A percentile compares a stretch with the other conserved stretches of the same genome.
phyloP scores from a whole-genome alignment of 2,329 filamentous ascomycete species.

The Diplocarpon rosae region DNA sequence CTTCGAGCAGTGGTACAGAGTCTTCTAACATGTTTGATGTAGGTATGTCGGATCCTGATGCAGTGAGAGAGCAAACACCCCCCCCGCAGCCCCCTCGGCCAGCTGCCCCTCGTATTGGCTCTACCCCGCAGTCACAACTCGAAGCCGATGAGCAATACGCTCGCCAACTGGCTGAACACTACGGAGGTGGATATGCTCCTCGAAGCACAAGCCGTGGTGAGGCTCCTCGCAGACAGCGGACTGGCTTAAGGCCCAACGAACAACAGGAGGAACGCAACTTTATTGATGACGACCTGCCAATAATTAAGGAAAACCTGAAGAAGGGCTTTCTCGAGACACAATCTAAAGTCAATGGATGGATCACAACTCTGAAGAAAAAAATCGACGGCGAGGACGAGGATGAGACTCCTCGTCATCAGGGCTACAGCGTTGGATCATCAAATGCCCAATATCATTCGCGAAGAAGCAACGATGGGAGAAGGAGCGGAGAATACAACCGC shows the following conservation, averaged over 20 bases:
- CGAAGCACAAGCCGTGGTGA: constrained; percentile 31
- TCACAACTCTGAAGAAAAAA: constrained; percentile 82
- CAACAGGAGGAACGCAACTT: constrained; percentile 77
- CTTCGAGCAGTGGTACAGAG: background rate
- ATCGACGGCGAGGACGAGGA: constrained; percentile 81
- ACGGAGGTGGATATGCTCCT: constrained; percentile 47
- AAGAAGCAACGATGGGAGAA: constrained; percentile 52
- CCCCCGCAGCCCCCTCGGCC: constrained; percentile 75
- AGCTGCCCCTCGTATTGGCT: constrained; percentile 35
- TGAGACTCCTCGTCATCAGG: constrained; percentile 23
- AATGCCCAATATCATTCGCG: constrained; percentile 31
- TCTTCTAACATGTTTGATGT: constrained; percentile 6
- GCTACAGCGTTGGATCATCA: constrained; percentile 27
- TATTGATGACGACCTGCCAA: constrained; percentile 88
- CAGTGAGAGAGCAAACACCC: constrained; percentile 47
- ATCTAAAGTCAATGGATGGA: constrained; percentile 85
- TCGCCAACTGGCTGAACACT: constrained; percentile 86
- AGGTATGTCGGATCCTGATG: constrained; percentile 75
- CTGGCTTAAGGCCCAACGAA: constrained; percentile 40
- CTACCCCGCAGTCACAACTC: constrained; percentile 62
- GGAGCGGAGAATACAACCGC: constrained; percentile 78
- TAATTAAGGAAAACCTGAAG: constrained; percentile 83
- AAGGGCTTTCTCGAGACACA: constrained; percentile 95
- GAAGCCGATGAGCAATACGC: constrained; percentile 88
- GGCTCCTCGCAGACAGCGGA: constrained; percentile 35